Evolutionary conservation across 306 rosid genomes (phyloP).

Genomic region (Ormosia emarginata): DNA sequence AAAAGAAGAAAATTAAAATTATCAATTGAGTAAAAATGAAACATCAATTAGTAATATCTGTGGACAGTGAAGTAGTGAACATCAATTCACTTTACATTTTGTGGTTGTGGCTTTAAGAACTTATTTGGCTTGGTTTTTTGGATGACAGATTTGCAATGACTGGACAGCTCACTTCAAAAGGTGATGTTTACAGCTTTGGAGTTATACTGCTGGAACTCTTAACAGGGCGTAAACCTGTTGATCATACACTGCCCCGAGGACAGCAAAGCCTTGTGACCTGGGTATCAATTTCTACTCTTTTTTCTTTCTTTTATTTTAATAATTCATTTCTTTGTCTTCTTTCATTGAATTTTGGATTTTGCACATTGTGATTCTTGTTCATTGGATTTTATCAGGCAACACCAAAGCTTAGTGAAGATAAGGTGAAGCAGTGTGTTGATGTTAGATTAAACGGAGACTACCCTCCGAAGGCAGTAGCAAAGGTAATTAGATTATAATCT

Average conservation of each 20-base stretch:
- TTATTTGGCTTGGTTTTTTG: constrained; percentile 2
- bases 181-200: constrained; percentile 87
- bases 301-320: constrained; percentile 8
- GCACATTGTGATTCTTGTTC: constrained; percentile 21
- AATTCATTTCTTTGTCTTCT: not conserved
- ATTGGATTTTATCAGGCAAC: constrained; percentile 54
- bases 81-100: constrained; percentile 2
- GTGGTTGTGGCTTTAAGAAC: not conserved
- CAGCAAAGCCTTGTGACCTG: constrained; percentile 93
- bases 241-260: constrained; percentile 78
- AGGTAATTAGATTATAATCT: constrained; percentile 47
- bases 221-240: constrained; percentile 83
- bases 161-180: constrained; percentile 62
- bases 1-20: not conserved
- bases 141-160: constrained; percentile 80
- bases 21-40: not conserved
- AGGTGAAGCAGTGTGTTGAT: constrained; percentile 84
- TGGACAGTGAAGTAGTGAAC: constrained; percentile 3
- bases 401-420: constrained; percentile 80
- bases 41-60: not conserved
- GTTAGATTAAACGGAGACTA: constrained; percentile 58
- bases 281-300: constrained; percentile 40
- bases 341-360: not conserved
- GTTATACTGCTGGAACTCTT: constrained; percentile 72
- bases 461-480: constrained; percentile 78